Evolutionary conservation across 1,284 basidiomycete species (phyloP).

Genomic region (Puccinia horiana): DNA sequence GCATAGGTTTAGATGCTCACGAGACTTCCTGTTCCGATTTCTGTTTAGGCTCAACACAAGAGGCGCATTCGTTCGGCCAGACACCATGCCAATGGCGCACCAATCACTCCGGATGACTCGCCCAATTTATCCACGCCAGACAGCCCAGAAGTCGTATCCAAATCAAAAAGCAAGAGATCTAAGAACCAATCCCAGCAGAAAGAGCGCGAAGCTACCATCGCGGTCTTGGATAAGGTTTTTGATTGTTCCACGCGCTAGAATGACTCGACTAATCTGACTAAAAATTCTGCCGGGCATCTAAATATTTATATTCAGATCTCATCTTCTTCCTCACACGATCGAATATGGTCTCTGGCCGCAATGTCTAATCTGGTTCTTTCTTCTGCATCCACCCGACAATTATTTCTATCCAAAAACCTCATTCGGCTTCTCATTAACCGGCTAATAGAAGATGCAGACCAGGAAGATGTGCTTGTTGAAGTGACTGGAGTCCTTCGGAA

Average conservation of each 20-base stretch:
- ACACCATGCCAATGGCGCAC: slow-evolving; percentile 25
- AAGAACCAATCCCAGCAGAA: slow-evolving; percentile 12
- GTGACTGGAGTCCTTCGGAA: slow-evolving; percentile 29
- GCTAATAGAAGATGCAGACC: slow-evolving; percentile 4
- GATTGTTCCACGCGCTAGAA: neutral
- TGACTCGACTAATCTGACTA: neutral
- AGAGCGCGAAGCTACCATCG: slow-evolving; percentile 25
- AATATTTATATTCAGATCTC: neutral
- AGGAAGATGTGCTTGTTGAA: slow-evolving; percentile 35
- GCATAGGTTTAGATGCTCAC: neutral
- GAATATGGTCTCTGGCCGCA: slow-evolving; percentile 40
- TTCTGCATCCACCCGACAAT: slow-evolving; percentile 34
- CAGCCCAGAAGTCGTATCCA: neutral
- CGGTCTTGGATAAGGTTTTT: slow-evolving; percentile 36
- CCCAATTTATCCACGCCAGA: neutral
- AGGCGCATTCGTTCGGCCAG: slow-evolving; percentile 39
- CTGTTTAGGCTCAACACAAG: slow-evolving; percentile 41
- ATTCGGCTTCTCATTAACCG: slow-evolving; percentile 27
- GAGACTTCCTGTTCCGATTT: neutral
- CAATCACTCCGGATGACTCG: neutral
- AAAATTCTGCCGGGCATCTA: neutral
- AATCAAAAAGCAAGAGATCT: slow-evolving; percentile 3
- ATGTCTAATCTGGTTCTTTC: slow-evolving; percentile 36
- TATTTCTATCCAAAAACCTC: slow-evolving; percentile 42
- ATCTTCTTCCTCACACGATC: slow-evolving; percentile 27